phyloP scores from a whole-genome alignment of 1,284 basidiomycete species.

The Marasmius oreades region DNA sequence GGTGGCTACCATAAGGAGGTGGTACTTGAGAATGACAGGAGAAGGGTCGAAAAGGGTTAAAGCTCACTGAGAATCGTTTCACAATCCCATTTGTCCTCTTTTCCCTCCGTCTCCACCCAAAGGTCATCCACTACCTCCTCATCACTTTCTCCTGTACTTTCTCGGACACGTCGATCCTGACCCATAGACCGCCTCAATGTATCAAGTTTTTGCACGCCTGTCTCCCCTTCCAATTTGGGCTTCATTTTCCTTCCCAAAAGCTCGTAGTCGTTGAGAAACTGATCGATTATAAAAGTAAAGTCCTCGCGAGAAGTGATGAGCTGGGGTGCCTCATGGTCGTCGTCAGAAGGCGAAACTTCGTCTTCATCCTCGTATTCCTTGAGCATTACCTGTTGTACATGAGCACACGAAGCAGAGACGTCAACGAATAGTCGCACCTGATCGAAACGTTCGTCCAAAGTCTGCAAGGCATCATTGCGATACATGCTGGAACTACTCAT shows the following conservation, averaged over 20 bases:
- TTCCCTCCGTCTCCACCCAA: constrained; percentile 54
- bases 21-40: not conserved
- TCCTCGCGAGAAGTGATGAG: constrained; percentile 82
- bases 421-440: constrained; percentile 50
- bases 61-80: constrained; percentile 87
- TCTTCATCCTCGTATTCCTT: constrained; percentile 65
- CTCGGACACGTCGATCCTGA: constrained; percentile 51
- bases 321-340: constrained; percentile 62
- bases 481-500: constrained; percentile 98
- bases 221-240: constrained; percentile 67
- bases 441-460: constrained; percentile 92
- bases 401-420: constrained; percentile 14
- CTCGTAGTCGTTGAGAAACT: constrained; percentile 93
- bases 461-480: constrained; percentile 84
- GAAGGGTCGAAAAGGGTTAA: not conserved
- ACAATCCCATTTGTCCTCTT: constrained; percentile 88
- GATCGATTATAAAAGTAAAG: constrained; percentile 89
- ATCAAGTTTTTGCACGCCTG: constrained; percentile 74
- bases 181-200: constrained; percentile 79
- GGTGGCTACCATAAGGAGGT: constrained; percentile 56
- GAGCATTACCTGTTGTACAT: constrained; percentile 51
- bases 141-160: constrained; percentile 31
- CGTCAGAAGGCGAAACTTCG: constrained; percentile 35
- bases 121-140: constrained; percentile 50
- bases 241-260: constrained; percentile 87